Percentiles rank a stretch among this genome's conserved stretches.
These are phyloP conservation scores for Blastobotrys malaysiensis DNA, from an alignment of 1,139 yeast species.

Conservation along the genomic window DNA sequence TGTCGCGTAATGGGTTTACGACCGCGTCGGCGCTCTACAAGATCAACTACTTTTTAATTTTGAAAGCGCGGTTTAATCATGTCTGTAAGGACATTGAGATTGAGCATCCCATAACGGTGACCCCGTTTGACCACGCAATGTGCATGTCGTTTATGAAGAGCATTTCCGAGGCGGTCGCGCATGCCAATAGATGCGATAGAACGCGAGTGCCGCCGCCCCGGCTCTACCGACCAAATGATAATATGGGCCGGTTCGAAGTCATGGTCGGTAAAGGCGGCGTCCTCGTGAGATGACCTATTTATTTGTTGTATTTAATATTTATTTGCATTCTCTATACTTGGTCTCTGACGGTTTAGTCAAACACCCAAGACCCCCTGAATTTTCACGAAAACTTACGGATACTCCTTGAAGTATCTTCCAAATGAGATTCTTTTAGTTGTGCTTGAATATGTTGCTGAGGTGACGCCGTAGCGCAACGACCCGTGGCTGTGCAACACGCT, in stretches of 20 bases:
- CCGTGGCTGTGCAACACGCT: background rate
- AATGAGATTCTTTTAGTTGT: background rate
- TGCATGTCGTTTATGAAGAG: slow-evolving; percentile 34
- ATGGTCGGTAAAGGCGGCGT: slow-evolving; percentile 1
- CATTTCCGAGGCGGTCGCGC: slow-evolving; percentile 33
- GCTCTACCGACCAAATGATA: slow-evolving; percentile 16
- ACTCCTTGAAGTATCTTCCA: background rate
- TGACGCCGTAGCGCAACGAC: background rate
- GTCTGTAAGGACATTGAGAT: slow-evolving; percentile 35
- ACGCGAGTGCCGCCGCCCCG: slow-evolving; percentile 12
- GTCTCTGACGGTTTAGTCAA: too few relatives aligned
- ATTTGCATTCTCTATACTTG: too few relatives aligned
- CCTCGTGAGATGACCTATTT: slow-evolving; percentile 2
- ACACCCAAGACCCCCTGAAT: too few relatives aligned
- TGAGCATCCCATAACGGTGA: slow-evolving; percentile 34
- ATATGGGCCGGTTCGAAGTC: background rate
- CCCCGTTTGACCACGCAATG: slow-evolving; percentile 37
- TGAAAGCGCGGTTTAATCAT: slow-evolving; percentile 36
- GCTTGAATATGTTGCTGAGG: background rate
- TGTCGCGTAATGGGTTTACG: slow-evolving; percentile 34
- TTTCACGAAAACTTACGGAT: too few relatives aligned
- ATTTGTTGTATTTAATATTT: background rate
- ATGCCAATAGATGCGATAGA: slow-evolving; percentile 33
- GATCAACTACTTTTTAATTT: slow-evolving; percentile 31
- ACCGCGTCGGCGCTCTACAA: slow-evolving; percentile 35